Conservation (phyloP, 805 yeast species). For the Saccharomycopsis sp. region DNA sequence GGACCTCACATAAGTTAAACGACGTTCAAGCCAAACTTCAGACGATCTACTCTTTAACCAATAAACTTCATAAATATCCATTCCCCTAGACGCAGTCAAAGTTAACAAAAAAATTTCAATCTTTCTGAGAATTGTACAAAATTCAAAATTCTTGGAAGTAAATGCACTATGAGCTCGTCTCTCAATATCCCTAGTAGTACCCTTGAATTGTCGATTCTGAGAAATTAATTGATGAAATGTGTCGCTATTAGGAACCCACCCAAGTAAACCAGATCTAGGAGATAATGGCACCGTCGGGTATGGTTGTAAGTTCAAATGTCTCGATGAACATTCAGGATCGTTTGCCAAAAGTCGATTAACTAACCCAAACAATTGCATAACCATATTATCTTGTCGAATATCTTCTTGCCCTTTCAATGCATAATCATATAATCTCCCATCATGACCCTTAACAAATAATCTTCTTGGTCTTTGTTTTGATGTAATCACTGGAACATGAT, state of each 20-base stretch:
- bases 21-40: slow-evolving; percentile 95
- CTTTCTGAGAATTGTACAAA: slow-evolving; percentile 79
- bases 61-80: slow-evolving; percentile 87
- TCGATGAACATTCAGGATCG: slow-evolving; percentile 92
- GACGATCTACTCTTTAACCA: slow-evolving; percentile 96
- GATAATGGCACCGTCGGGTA: slow-evolving; percentile 93
- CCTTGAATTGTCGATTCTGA: slow-evolving; percentile 76
- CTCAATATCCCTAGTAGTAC: slow-evolving; percentile 16
- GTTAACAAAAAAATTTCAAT: slow-evolving; percentile 97
- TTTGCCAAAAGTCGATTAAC: slow-evolving; percentile 84
- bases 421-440: slow-evolving; percentile 84
- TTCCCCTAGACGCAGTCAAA: slow-evolving; percentile 90
- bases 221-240: slow-evolving; percentile 90
- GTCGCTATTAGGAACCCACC: slow-evolving; percentile 97
- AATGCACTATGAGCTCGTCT: slow-evolving; percentile 7
- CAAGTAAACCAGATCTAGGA: slow-evolving; percentile 92
- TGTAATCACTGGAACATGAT: slow-evolving; percentile 77
- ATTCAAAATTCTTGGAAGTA: slow-evolving; percentile 58
- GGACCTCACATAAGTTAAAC: slow-evolving; percentile 93
- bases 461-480: slow-evolving; percentile 96
- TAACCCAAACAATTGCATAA: slow-evolving; percentile 94
- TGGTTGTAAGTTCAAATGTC: slow-evolving; percentile 88
- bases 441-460: slow-evolving; percentile 72
- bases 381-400: slow-evolving; percentile 93
- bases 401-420: slow-evolving; percentile 94